These are phyloP conservation scores for Rhizopus microsporus DNA, from an alignment of 371 early-diverging fungal genomes.

Conservation along the genomic window DNA sequence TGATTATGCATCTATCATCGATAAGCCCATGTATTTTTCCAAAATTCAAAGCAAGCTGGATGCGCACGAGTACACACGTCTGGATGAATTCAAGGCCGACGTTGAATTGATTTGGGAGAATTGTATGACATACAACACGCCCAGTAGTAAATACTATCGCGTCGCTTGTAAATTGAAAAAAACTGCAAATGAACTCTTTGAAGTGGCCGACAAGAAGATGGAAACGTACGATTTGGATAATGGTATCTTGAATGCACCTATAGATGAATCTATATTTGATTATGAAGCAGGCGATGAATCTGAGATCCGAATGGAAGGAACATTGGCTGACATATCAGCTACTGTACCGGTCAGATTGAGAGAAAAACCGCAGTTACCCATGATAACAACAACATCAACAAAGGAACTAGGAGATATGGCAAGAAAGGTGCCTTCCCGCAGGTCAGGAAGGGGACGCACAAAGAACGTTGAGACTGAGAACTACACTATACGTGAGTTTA, in stretches of 20 bases:
- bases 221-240: background rate
- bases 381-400: too few relatives aligned
- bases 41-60: slow-evolving; percentile 50
- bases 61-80: slow-evolving; percentile 31
- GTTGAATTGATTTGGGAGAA: slow-evolving; percentile 73
- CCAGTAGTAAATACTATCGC: slow-evolving; percentile 69
- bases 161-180: slow-evolving; percentile 45
- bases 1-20: slow-evolving; percentile 77
- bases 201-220: slow-evolving; percentile 3
- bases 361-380: too few relatives aligned
- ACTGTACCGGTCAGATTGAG: too few relatives aligned
- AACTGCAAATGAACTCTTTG: slow-evolving; percentile 9
- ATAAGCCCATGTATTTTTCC: slow-evolving; percentile 58
- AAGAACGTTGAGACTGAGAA: too few relatives aligned
- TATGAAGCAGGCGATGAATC: background rate
- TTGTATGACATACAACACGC: slow-evolving; percentile 74
- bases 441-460: too few relatives aligned
- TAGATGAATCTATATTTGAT: slow-evolving; percentile 14
- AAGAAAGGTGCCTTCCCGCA: too few relatives aligned
- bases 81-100: slow-evolving; percentile 56
- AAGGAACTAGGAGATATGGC: too few relatives aligned
- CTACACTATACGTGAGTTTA: too few relatives aligned
- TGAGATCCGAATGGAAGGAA: background rate
- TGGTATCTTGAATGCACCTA: slow-evolving; percentile 3
- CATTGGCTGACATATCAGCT: background rate